Evolutionary conservation across 1,284 basidiomycete genomes (phyloP), one percentile per base, ranked within the genome.

Genomic region (Puccinia novopanici): DNA sequence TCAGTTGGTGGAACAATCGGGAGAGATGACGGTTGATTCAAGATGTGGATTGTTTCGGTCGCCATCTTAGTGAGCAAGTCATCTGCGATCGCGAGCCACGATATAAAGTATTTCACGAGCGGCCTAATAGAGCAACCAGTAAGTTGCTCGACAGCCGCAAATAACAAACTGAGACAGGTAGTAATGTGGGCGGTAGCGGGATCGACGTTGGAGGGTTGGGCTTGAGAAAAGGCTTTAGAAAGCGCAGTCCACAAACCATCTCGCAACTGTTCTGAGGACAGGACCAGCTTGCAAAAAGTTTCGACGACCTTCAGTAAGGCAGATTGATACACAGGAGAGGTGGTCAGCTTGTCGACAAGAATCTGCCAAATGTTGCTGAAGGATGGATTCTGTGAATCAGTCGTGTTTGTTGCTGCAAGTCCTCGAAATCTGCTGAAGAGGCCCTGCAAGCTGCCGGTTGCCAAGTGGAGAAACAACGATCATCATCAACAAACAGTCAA

Each of bases 31-130:
- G 77, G 67, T 48, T 45, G 65, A 48, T 55, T 48, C 34, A 79
- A 50, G 24, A 72, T 13, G 27, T 71, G 19, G 40, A 19, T 40
- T 27, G 57, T 79, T 45, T 71, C 77, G 15, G 13, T 17, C 19
- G 77, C 77, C 55, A 72, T 63, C 40, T 72, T 71, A 15, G 54
- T 79, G n/a, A 71, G 67, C 22, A 61, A 42, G 12, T 72, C 77
- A 72, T 79, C 77, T 22, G 72, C 42, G 37, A 79, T 30, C 34
- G 77, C 77, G 19, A 79, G 37, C 77, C 77, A 79, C 8, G 52
- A 57, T 54, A 79, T 52, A 22, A 79, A 79, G 55, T 48, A 27
- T 19, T 79, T 79, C 48, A 79, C 68, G 4, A 79, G 57, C 8
- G 77, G 77, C 30, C 68, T 34, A 48, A 79, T 73, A 24, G 77